Base-by-base conservation (phyloP, 2,329 filamentous ascomycete species). In the Pestalotiopsis sp. region DNA sequence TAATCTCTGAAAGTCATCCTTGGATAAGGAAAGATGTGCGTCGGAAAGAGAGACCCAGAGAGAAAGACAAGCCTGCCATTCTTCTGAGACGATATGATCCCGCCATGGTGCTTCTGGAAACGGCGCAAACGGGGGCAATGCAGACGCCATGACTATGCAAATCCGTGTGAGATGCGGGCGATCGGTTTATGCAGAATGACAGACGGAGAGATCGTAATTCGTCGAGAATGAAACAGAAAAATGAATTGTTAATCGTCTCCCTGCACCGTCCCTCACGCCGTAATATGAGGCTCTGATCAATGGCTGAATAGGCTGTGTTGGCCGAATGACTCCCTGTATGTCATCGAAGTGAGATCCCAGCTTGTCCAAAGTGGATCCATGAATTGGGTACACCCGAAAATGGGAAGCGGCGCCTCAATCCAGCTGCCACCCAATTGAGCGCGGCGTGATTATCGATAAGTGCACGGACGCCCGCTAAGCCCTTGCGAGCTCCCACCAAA, bases 31-130 rank as follows among this genome's bases (percentile, higher is more conserved):
- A 38, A 96, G 79, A 71, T 94, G 88, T 2, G 90, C 86, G 66
- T 90, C 85, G 6, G 89, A 82, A 6, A 97, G 85, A 12, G 88
- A 82, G 20, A 90, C 82, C 94, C 94, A 98, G 45, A 93, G 91
- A 71, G 92, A 88, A 61, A 97, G 82, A 77, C 92, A 94, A 39
- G 88, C 85, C 72, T 91, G 86, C 94, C 94, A 97, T 80, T 97
- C 93, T 64, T 86, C 81, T 3, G 89, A 81, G 52, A 86, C 84
- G 69, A 97, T 87, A 72, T 87, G 87, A 72, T 87, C 86, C 75
- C 90, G 90, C 82, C 94, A 90, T 67, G 84, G 82, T 41, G 87
- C 82, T 70, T 91, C 87, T 20, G 95, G 95, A 74, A 96, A 94
- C 23, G 92, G 88, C 68, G 92, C 94, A 79, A 98, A 86, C 41